Conservation (phyloP, 2,329 filamentous ascomycete species). For the Aotearoamyces nothofagi region DNA sequence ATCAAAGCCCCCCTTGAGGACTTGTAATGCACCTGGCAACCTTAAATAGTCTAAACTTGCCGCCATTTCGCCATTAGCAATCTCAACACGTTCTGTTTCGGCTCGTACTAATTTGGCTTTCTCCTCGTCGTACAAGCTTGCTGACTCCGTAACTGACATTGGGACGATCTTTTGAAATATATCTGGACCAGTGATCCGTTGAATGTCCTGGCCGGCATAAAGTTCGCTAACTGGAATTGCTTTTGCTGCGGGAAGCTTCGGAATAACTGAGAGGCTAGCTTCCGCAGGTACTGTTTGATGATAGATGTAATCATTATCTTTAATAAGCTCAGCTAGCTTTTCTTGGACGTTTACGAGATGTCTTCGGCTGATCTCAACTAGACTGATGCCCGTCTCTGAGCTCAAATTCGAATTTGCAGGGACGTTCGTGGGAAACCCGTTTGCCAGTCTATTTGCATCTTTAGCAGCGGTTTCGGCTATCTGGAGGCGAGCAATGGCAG, state of each 20-base stretch:
- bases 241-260: constrained; percentile 89
- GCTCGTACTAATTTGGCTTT: constrained; percentile 91
- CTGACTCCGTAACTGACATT: constrained; percentile 88
- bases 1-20: constrained; percentile 84
- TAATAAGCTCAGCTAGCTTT: constrained; percentile 58
- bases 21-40: constrained; percentile 74
- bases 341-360: constrained; percentile 71
- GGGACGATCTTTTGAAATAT: constrained; percentile 95
- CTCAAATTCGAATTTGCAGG: constrained; percentile 72
- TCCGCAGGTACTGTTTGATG: constrained; percentile 84
- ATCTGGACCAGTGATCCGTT: constrained; percentile 90
- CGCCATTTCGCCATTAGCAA: constrained; percentile 89
- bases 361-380: constrained; percentile 73
- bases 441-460: constrained; percentile 63
- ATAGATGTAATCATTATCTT: constrained; percentile 98
- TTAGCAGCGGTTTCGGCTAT: constrained; percentile 65
- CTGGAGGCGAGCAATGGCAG: constrained; percentile 70
- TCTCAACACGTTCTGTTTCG: constrained; percentile 85
- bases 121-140: constrained; percentile 94
- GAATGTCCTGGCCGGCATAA: constrained; percentile 94
- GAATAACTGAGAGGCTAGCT: constrained; percentile 63
- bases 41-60: constrained; percentile 89
- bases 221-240: constrained; percentile 93
- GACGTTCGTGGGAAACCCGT: constrained; percentile 64
- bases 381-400: constrained; percentile 57